Percentiles rank a stretch among this genome's conserved stretches.
Evolutionary conservation across 352 stramenopile genomes (phyloP).

Genomic region (Stramenopiles sp.): DNA sequence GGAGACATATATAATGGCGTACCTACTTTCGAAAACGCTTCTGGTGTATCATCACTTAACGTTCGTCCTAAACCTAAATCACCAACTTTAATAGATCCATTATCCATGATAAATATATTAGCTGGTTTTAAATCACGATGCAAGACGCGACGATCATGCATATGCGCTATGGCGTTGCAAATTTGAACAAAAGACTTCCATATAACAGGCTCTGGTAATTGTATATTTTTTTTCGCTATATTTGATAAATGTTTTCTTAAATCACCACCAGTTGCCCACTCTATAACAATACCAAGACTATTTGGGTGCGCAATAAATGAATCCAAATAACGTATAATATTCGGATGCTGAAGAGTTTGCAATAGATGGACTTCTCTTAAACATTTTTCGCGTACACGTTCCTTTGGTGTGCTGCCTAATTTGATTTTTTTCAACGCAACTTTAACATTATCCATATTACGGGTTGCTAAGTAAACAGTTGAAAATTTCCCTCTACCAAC

Average conservation of each 20-base stretch:
- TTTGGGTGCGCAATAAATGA: constrained; percentile 56
- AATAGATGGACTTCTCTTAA: constrained; percentile 44
- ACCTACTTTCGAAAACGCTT: constrained; percentile 68
- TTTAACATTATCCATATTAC: constrained; percentile 33
- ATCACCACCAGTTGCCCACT: constrained; percentile 76
- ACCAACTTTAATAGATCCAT: constrained; percentile 60
- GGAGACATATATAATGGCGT: constrained; percentile 84
- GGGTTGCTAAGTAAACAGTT: constrained; percentile 59
- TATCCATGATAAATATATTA: constrained; percentile 72
- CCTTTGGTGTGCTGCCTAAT: not conserved
- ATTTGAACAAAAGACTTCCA: constrained; percentile 80
- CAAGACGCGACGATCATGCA: constrained; percentile 68
- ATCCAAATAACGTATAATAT: constrained; percentile 75
- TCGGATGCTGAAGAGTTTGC: constrained; percentile 55
- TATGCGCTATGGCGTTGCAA: constrained; percentile 48
- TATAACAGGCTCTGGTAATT: constrained; percentile 46
- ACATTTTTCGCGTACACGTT: not conserved
- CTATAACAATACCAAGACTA: constrained; percentile 74
- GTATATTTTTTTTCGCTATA: not conserved
- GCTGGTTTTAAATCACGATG: constrained; percentile 77
- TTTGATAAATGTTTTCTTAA: constrained; percentile 54
- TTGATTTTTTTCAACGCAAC: constrained; percentile 77
- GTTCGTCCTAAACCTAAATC: constrained; percentile 30
- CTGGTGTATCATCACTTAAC: constrained; percentile 50
- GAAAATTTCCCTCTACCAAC: constrained; percentile 77